phyloP scores from a whole-genome alignment of 345 rosid genomes.

The Citropsis articulata region DNA sequence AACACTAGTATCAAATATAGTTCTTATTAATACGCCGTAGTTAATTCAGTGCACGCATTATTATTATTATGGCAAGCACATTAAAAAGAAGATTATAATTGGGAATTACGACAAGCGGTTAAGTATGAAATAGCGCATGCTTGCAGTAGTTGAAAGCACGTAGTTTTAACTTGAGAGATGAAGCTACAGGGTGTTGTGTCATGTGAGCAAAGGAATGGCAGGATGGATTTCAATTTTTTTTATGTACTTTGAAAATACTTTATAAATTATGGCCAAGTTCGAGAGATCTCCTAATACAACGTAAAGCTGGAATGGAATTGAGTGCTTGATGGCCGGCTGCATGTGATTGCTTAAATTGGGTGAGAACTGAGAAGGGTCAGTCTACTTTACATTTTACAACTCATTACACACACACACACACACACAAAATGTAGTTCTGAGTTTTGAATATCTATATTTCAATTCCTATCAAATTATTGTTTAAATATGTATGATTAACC shows the following conservation, averaged over 20 bases:
- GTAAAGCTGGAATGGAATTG: not conserved
- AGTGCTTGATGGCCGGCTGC: not conserved
- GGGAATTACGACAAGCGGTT: not conserved
- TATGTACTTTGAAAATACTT: not conserved
- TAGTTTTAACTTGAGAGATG: not conserved
- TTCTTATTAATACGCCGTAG: not conserved
- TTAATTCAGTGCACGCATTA: not conserved
- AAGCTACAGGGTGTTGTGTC: not conserved
- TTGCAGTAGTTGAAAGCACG: constrained; percentile 4
- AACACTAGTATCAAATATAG: no score
- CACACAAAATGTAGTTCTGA: not conserved
- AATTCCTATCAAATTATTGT: not conserved
- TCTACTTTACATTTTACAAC: no score
- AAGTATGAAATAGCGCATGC: not conserved
- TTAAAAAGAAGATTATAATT: not conserved
- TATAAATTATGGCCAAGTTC: no score
- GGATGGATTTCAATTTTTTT: not conserved
- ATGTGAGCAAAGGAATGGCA: constrained; percentile 4
- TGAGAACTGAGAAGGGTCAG: no score
- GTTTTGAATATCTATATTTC: not conserved
- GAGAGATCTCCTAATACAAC: not conserved
- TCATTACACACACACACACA: no score
- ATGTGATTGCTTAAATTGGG: no score
- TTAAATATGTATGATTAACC: no score
- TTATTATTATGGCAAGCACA: not conserved